Evolutionary conservation across 2,329 filamentous ascomycete genomes (phyloP).

Genomic region (Capronia coronata): DNA sequence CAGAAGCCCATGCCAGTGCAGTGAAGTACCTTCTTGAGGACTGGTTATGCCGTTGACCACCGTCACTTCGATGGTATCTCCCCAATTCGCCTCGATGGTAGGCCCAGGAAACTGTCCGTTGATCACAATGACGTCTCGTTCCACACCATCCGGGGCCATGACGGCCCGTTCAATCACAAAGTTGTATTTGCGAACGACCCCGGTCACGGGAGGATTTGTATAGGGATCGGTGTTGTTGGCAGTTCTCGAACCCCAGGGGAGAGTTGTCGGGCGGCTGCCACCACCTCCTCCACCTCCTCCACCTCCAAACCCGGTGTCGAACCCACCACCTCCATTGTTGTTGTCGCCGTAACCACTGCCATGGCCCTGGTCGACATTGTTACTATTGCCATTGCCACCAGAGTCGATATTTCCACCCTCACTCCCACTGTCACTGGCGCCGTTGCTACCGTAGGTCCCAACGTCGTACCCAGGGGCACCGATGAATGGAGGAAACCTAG

Average conservation of each 20-base stretch:
- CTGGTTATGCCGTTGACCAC: conserved; percentile 34
- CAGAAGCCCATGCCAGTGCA: conserved; percentile 41
- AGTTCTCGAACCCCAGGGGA: conserved; percentile 14
- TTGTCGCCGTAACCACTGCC: not conserved
- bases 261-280: not conserved
- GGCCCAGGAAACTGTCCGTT: conserved; percentile 52
- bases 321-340: not conserved
- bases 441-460: not conserved
- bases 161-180: conserved; percentile 28
- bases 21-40: conserved; percentile 32
- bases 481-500: conserved; percentile 9
- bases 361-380: not conserved
- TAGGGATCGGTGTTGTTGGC: conserved; percentile 22
- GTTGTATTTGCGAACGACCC: conserved; percentile 31
- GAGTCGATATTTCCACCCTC: not conserved
- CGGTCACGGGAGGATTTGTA: conserved; percentile 15
- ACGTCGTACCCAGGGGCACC: conserved; percentile 3
- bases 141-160: conserved; percentile 31
- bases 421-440: not conserved
- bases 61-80: conserved; percentile 30
- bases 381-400: not conserved
- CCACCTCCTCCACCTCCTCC: not conserved
- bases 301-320: not conserved
- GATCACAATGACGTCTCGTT: conserved; percentile 29
- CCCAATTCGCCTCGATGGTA: conserved; percentile 33